These are phyloP conservation scores for Saccharomycopsis vini DNA, from an alignment of 805 yeast species.

Conservation along the genomic window DNA sequence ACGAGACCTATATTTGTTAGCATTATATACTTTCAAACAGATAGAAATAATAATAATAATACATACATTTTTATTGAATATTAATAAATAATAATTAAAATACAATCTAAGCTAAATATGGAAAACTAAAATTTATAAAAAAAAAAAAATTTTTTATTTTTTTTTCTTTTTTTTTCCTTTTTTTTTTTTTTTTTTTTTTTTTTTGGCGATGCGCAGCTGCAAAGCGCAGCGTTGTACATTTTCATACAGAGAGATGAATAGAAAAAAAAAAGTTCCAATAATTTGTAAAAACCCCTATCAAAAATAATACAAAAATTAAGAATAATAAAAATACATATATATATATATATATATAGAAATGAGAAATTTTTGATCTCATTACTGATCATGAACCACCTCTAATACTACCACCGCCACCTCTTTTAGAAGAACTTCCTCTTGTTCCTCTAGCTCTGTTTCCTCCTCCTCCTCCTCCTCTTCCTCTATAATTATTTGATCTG, in stretches of 20 bases:
- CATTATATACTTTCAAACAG: background rate
- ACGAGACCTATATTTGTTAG: slow-evolving; percentile 36
- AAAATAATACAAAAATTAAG: background rate
- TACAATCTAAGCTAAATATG: too few species aligned
- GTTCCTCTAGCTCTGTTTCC: slow-evolving; percentile 4
- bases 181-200: too few species aligned
- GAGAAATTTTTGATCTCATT: background rate
- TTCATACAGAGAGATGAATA: too few species aligned
- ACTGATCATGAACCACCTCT: too few species aligned
- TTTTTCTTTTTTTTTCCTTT: background rate
- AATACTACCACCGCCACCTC: too few species aligned
- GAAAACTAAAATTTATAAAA: too few species aligned
- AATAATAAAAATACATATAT: background rate
- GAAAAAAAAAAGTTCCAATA: too few species aligned
- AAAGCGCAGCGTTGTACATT: background rate
- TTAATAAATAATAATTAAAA: too few species aligned
- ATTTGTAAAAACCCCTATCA: background rate
- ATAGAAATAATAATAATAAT: too few species aligned
- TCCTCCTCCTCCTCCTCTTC: slow-evolving; percentile 9
- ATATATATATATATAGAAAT: background rate
- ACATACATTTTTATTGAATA: background rate
- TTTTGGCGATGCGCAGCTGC: background rate
- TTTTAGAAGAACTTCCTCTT: too few species aligned
- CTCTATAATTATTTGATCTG: background rate
- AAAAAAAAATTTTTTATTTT: too few species aligned